Evolutionary conservation across 2,329 filamentous ascomycete species (phyloP).

Genomic region (Fusarium nurragi): DNA sequence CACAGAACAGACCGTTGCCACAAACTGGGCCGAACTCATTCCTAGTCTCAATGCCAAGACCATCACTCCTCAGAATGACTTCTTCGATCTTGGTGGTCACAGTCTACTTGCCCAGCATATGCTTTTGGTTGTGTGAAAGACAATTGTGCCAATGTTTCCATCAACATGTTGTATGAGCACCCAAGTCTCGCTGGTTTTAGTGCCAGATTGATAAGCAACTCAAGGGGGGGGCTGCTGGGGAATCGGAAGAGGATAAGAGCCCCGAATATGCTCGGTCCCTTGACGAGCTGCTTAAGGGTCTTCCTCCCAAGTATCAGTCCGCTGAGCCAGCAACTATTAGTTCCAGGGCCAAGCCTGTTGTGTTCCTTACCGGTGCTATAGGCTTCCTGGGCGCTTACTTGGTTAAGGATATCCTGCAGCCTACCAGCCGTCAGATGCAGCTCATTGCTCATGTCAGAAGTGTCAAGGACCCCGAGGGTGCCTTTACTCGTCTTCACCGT

Average conservation of each 20-base stretch:
- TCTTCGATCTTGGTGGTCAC: slow-evolving; percentile 54
- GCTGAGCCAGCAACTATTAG: slow-evolving; percentile 50
- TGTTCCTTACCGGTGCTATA: slow-evolving; percentile 86
- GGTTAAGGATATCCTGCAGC: slow-evolving; percentile 75
- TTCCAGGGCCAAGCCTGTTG: slow-evolving; percentile 56
- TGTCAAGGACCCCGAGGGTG: slow-evolving; percentile 68
- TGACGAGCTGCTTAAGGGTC: slow-evolving; percentile 57
- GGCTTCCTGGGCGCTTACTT: slow-evolving; percentile 84
- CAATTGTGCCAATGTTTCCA: slow-evolving; percentile 44
- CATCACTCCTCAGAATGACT: slow-evolving; percentile 52
- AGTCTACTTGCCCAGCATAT: slow-evolving; percentile 74
- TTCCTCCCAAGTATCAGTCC: slow-evolving; percentile 55
- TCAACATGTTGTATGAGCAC: slow-evolving; percentile 47
- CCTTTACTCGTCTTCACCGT: slow-evolving; percentile 70
- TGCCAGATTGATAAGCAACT: slow-evolving; percentile 46
- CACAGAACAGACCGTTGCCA: slow-evolving; percentile 54
- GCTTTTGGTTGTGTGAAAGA: slow-evolving; percentile 65
- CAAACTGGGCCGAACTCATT: slow-evolving; percentile 79
- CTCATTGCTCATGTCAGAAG: slow-evolving; percentile 79
- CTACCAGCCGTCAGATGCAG: slow-evolving; percentile 22
- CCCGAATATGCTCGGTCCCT: slow-evolving; percentile 64
- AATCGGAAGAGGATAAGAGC: slow-evolving; percentile 55
- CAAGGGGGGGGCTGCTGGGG: slow-evolving; percentile 32
- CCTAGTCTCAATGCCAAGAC: slow-evolving; percentile 72
- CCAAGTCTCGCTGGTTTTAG: slow-evolving; percentile 45